Percentiles rank a stretch among this genome's conserved stretches.
phyloP scores from a whole-genome alignment of 176 grass and related monocot species.

The sorghum (Sorghum bicolor) region Sorghum_bicolor_NCBIv3 NC_012877.2:3199501-3200000 shows the following conservation, averaged over 20 bases:
- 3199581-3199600: not conserved
- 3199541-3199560: not conserved
- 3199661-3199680: not conserved
- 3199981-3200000: not conserved
- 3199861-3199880: not conserved
- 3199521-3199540: not conserved
- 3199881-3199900: not conserved
- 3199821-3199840: not conserved
- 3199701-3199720: not conserved
- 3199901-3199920: not conserved
- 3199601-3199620: not conserved
- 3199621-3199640: not conserved
- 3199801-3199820: not conserved
- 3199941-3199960: not conserved
- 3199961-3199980: not conserved
- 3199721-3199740: not conserved
- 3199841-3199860: not conserved
- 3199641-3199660: not conserved
- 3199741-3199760: not conserved
- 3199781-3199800: not conserved
- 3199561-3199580: not conserved
- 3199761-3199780: not conserved
- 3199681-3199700: not conserved
- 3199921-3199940: not conserved
- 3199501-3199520: not conserved